Evolutionary conservation across 1,284 basidiomycete species (phyloP).

Genomic region (Apiotrichum gracile): DNA sequence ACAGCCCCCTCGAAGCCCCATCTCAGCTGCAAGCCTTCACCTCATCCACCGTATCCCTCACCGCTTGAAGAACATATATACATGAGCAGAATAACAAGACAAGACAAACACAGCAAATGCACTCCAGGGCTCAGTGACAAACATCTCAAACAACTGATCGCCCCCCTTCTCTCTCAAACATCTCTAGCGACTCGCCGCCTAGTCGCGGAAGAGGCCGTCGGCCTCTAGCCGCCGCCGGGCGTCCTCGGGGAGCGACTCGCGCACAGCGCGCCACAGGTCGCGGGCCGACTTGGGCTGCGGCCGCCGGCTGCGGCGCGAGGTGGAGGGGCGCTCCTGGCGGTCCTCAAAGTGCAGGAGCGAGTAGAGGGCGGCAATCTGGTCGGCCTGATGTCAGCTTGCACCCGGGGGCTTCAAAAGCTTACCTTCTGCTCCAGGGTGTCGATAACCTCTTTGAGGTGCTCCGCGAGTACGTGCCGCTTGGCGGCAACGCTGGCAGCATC

Average conservation of each 20-base stretch:
- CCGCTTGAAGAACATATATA: no score
- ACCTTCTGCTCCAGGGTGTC: slow-evolving; percentile 83
- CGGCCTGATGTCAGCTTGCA: slow-evolving; percentile 54
- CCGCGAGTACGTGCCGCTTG: slow-evolving; percentile 72
- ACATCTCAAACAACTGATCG: no score
- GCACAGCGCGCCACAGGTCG: slow-evolving; percentile 36
- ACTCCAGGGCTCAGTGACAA: no score
- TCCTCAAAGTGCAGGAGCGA: slow-evolving; percentile 69
- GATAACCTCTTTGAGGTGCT: slow-evolving; percentile 80
- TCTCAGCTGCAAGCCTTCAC: no score
- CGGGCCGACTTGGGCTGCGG: slow-evolving; percentile 18
- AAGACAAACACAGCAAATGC: no score
- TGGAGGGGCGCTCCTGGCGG: slow-evolving; percentile 7
- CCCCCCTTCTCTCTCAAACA: no score
- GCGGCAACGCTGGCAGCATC: slow-evolving; percentile 70
- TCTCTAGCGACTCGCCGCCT: no score
- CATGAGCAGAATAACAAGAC: no score
- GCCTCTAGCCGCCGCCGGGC: slow-evolving; percentile 29
- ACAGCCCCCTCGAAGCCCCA: no score
- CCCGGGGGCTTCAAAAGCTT: slow-evolving; percentile 8
- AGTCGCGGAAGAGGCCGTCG: slow-evolving; percentile 17
- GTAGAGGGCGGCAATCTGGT: slow-evolving; percentile 79
- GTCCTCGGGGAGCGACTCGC: slow-evolving; percentile 33
- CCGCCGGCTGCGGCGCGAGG: neutral
- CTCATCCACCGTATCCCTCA: no score